Evolutionary conservation across 371 early-diverging fungal species (phyloP), one percentile per base, ranked within the genome.

Genomic region (Mortierella sp.): DNA sequence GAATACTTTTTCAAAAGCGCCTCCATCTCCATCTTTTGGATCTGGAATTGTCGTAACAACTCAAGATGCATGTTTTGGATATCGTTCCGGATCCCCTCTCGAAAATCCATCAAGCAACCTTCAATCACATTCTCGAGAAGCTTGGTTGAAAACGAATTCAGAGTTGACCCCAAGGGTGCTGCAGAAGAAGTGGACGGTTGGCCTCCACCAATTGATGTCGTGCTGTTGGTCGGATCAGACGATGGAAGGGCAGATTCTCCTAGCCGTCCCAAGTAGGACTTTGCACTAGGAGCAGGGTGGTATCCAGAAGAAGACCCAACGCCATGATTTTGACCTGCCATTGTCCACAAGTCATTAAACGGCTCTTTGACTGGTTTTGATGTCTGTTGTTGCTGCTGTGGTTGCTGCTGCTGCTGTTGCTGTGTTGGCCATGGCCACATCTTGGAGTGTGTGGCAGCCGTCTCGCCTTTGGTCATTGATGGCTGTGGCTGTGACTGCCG

Each of bases 11-110:
- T 74, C 56, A 82, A 11, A 25, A 90, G 74, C 37, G 68, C 65
- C 60, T 88, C 84, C 9, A 90, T 83, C 50, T 88, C 88, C n/a
- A 73, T 84, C 85, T 90, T 85, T 77, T 90, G 90, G 28, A 87
- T 81, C 60, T 87, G 84, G 80, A 91, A 91, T 68, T 90, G 89
- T 51, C 89, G 70, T 56, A 90, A 46, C 48, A 91, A 59, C 52
- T 90, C 91, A 51, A 90, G 64, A 69, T 90, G 91, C 88, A 91
- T 85, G 62, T 91, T 87, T 48, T 87, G 87, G n/a, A 90, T 84
- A 66, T 88, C 88, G 16, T 66, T 77, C 29, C 84, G 81, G 50
- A 89, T 60, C 58, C 83, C 82, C 50, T 58, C 68, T 19, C 84
- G 72, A 46, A 88, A 84, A 12, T 87, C 89, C 59, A 76, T 74